Base-by-base conservation (phyloP, 2,329 filamentous ascomycete species). In the Fusarium caatingaense region DNA sequence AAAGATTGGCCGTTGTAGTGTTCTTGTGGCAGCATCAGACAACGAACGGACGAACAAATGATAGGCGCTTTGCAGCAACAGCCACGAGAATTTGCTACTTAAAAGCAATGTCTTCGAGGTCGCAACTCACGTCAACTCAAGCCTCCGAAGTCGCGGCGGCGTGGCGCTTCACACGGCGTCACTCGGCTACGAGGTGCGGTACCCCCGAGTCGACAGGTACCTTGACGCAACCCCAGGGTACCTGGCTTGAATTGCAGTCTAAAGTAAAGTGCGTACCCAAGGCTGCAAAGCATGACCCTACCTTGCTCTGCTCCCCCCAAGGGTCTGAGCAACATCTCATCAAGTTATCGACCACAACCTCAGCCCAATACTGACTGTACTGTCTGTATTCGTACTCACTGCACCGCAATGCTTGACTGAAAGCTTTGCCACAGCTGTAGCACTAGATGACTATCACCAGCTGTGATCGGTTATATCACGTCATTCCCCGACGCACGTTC, bases 161-260 rank as follows among this genome's bases (percentile, higher is more conserved):
- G 72, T 73, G 72, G 72, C 72, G 72, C 72, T 74, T 74, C 72
- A 47, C 59, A 72, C 68, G 61, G 72, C 69, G 72, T 74, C 69
- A 72, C 69, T 70, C 48, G 60, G 53, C 63, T 57, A 65, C 60
- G 44, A 57, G 32, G 61, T 67, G 58, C 53, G 34, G n/a, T 69
- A 65, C 44, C 58, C 68, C 42, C 46, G 23, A 51, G 46, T 30
- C 41, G 27, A 34, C 23, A 71, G 57, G 67, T 72, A 74, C 69
- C 55, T 54, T 42, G 10, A 27, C 15, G 12, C 23, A 42, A 62
- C 49, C 51, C 48, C 27, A 49, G 44, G 48, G 60, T 64, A 65
- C 62, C 34, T 37, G 25, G 25, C 47, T 40, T 27, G 48, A 46
- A 41, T 40, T 66, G 42, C 61, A 46, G 60, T 42, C 51, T 41